Base-by-base conservation (phyloP, 495 filamentous ascomycete genomes). In the Cryomyces minteri region DNA sequence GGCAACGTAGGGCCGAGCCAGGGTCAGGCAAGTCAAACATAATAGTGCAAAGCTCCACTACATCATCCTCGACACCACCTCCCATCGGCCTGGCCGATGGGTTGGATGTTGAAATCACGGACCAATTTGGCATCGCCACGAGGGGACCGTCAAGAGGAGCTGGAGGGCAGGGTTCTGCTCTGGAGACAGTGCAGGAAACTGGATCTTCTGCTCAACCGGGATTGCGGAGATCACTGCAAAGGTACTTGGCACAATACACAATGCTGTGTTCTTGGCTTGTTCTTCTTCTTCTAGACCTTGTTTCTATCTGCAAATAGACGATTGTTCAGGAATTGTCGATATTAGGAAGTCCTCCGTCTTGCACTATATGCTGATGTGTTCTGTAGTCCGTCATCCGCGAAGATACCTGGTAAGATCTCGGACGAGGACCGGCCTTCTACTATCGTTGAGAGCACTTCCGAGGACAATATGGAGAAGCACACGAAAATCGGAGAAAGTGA, bases 161-260 rank as follows among this genome's bases (percentile, higher is more conserved):
- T 40, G 80, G 75, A 54, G 79, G 77, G 43, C 73, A 70, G 49
- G 70, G 72, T 18, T 76, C 82, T 12, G 75, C 74, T 38, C 66
- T 98, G 43, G 90, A 93, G 61, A 98, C 90, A 0, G 90, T 98
- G 31, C 80, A 94, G 58, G 90, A 98, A 65, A 77, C 77, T 41
- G 93, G 84, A 61, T 72, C 84, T 50, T 80, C 86, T 30, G 74
- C 76, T 30, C 84, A 85, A 9, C 83, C 83, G 0, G 72, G 68
- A 42, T 62, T 67, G 57, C 12, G 31, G 18, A n/a, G 36, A 37
- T 28, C 5, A 7, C 6, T 7, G 11, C 1, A 25, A 12, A 25
- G 18, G 18, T 25, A 25, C 18, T 25, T 25, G 18, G 18, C 18
- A 25, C 18, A 25, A 25, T 25, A 25, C 18, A 25, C 18, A 25